Conservation (phyloP, 331 rosid genomes). For the Arachis monticola region DNA sequence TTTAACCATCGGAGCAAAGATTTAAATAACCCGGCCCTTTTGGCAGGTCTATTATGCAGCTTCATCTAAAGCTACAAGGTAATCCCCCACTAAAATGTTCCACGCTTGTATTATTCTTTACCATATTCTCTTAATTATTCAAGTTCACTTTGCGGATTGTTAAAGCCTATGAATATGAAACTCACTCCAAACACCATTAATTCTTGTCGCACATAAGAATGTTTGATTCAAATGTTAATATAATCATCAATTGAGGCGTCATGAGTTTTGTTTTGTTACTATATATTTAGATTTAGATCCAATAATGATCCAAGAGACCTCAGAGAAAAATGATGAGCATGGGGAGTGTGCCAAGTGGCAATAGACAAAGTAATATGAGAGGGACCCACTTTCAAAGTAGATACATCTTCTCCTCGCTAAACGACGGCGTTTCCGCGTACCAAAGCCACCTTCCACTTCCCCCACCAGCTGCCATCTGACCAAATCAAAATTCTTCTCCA, state of each 20-base stretch:
- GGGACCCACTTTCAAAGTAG: slow-evolving; percentile 22
- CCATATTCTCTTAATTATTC: not conserved
- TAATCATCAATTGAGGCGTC: not conserved
- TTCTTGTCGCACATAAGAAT: not conserved
- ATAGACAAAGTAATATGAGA: not conserved
- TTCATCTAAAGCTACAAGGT: not conserved
- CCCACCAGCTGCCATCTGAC: slow-evolving; percentile 39
- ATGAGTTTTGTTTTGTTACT: not conserved
- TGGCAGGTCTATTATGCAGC: not conserved
- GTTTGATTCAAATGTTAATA: slow-evolving; percentile 1
- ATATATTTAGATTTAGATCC: not conserved
- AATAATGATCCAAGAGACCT: not conserved
- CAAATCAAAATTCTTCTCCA: slow-evolving; percentile 1
- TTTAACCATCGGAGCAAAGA: too few species aligned
- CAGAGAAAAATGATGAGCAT: not conserved
- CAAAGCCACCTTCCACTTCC: slow-evolving; percentile 30
- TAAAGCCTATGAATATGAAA: not conserved
- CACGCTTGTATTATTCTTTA: not conserved
- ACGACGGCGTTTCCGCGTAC: slow-evolving; percentile 50
- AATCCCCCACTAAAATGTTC: not conserved
- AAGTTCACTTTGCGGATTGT: not conserved
- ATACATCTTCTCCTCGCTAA: slow-evolving; percentile 5
- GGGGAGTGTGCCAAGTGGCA: not conserved
- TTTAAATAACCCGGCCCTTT: too few species aligned
- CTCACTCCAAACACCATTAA: not conserved